Evolutionary conservation across 2,329 filamentous ascomycete genomes (phyloP).

Genomic region (Cladophialophora yegresii): DNA sequence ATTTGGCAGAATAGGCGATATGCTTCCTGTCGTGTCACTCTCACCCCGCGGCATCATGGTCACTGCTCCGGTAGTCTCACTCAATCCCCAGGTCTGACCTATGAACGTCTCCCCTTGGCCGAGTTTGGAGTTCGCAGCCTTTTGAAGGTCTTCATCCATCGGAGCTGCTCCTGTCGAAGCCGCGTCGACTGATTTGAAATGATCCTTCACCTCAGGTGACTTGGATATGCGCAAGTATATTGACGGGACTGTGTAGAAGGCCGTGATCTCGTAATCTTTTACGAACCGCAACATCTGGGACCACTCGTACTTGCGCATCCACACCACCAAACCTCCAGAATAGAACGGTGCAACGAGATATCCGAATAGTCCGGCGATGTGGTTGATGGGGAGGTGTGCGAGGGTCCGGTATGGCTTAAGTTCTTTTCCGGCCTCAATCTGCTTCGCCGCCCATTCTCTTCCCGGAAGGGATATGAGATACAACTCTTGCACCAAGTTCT

Average conservation of each 20-base stretch:
- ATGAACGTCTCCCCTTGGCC: slow-evolving; percentile 47
- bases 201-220: slow-evolving; percentile 56
- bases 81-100: slow-evolving; percentile 60
- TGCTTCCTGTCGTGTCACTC: slow-evolving; percentile 52
- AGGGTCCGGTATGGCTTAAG: slow-evolving; percentile 43
- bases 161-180: slow-evolving; percentile 60
- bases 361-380: slow-evolving; percentile 53
- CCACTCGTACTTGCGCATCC: slow-evolving; percentile 65
- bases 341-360: slow-evolving; percentile 52
- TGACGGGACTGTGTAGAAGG: slow-evolving; percentile 62
- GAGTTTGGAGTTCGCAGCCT: slow-evolving; percentile 54
- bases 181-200: slow-evolving; percentile 54
- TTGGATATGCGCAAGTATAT: slow-evolving; percentile 64
- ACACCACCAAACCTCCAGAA: slow-evolving; percentile 56
- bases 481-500: slow-evolving; percentile 48
- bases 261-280: slow-evolving; percentile 54
- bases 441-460: slow-evolving; percentile 36
- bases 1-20: slow-evolving; percentile 44
- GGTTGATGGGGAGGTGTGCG: slow-evolving; percentile 51
- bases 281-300: slow-evolving; percentile 57
- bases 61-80: slow-evolving; percentile 55
- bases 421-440: slow-evolving; percentile 39
- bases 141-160: slow-evolving; percentile 57
- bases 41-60: slow-evolving; percentile 50
- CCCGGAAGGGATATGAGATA: slow-evolving; percentile 28